Evolutionary conservation across 2,329 filamentous ascomycete genomes (phyloP).

Genomic region (Talaromyces sp.): DNA sequence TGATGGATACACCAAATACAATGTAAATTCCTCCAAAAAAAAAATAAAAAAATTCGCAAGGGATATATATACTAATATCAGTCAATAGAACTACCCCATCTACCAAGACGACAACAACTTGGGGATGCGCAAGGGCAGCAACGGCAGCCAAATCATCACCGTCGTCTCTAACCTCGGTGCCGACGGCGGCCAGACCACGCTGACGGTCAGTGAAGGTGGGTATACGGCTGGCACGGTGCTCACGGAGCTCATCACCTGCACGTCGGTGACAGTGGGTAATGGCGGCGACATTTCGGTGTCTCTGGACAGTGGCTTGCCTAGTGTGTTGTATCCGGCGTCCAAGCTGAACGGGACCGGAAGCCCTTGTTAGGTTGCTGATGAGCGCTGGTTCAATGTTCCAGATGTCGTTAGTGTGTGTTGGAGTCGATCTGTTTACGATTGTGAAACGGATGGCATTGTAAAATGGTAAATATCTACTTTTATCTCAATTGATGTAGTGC

Average conservation of each 20-base stretch:
- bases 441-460: neutral
- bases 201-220: slow-evolving; percentile 22
- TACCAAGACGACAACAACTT: slow-evolving; percentile 42
- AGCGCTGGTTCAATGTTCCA: neutral
- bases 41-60: neutral
- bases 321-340: slow-evolving; percentile 25
- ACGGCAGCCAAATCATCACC: slow-evolving; percentile 37
- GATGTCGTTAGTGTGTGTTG: neutral
- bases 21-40: slow-evolving; percentile 16
- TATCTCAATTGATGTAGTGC: no score
- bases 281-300: slow-evolving; percentile 42
- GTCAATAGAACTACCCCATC: slow-evolving; percentile 33
- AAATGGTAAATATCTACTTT: neutral
- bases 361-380: slow-evolving; percentile 1
- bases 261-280: slow-evolving; percentile 36
- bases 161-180: slow-evolving; percentile 42
- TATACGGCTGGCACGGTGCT: slow-evolving; percentile 20
- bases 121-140: slow-evolving; percentile 39
- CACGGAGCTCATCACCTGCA: slow-evolving; percentile 37
- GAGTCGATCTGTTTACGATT: neutral
- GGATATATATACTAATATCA: neutral
- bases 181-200: slow-evolving; percentile 20
- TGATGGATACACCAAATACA: slow-evolving; percentile 36
- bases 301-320: slow-evolving; percentile 41
- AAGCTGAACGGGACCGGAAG: neutral